phyloP scores from a whole-genome alignment of 805 yeast genomes.

The Yarrowia sp. region DNA sequence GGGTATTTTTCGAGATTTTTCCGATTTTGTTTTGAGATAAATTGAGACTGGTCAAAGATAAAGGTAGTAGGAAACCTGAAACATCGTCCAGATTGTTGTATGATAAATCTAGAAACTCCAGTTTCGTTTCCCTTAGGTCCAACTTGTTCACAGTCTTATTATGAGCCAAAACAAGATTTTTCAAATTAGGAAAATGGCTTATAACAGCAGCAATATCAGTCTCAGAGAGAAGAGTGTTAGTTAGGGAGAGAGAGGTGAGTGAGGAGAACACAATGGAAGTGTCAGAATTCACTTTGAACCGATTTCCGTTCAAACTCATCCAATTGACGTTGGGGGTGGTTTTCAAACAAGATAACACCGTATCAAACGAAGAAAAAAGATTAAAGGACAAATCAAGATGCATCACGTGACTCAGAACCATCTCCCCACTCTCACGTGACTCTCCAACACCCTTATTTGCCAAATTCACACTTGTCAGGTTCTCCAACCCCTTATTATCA shows the following conservation, averaged over 20 bases:
- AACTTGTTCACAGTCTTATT: neutral
- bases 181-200: neutral
- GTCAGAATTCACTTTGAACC: neutral
- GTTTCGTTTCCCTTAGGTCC: neutral
- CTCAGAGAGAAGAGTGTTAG: neutral
- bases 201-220: neutral
- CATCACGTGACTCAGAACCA: neutral
- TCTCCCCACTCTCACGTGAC: neutral
- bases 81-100: neutral
- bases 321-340: neutral
- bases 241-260: neutral
- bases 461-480: neutral
- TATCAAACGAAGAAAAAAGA: neutral
- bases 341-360: neutral
- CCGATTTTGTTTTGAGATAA: neutral
- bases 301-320: neutral
- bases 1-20: neutral
- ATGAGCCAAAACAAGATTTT: neutral
- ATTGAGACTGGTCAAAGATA: neutral
- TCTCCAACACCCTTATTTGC: neutral
- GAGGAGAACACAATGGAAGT: neutral
- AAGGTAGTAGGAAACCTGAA: neutral
- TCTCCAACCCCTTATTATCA: slow-evolving; percentile 41
- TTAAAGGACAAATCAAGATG: slow-evolving; percentile 7
- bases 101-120: neutral